phyloP scores from a whole-genome alignment of 2,329 filamentous ascomycete species.

The Coniochaeta pulveracea region DNA sequence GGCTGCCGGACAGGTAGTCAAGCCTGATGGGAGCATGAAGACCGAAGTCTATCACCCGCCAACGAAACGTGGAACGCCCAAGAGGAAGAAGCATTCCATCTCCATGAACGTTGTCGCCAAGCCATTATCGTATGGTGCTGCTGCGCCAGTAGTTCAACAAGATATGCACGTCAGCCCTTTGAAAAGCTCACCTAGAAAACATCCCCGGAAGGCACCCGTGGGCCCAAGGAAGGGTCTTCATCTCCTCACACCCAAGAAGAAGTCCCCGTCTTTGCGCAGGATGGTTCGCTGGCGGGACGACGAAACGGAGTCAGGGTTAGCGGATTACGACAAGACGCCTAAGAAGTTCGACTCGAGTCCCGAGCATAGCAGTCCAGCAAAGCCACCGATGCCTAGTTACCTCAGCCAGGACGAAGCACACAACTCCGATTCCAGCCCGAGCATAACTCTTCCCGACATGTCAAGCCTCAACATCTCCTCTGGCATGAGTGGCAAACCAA shows the following conservation, averaged over 20 bases:
- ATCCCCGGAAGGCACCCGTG: slow-evolving; percentile 56
- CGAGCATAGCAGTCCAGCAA: slow-evolving; percentile 38
- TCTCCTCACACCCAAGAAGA: slow-evolving; percentile 74
- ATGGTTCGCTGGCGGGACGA: slow-evolving; percentile 90
- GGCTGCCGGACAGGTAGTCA: slow-evolving; percentile 74
- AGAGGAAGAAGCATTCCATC: slow-evolving; percentile 48
- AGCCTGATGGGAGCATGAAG: slow-evolving; percentile 63
- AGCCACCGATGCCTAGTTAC: slow-evolving; percentile 41
- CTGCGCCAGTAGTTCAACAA: slow-evolving; percentile 21
- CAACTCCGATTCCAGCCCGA: slow-evolving; percentile 46
- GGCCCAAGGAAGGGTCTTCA: slow-evolving; percentile 55
- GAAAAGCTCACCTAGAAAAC: slow-evolving; percentile 70
- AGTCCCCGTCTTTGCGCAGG: slow-evolving; percentile 55
- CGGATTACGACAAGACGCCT: slow-evolving; percentile 87
- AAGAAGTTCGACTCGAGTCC: slow-evolving; percentile 53
- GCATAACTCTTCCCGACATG: slow-evolving; percentile 41
- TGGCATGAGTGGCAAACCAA: too few species aligned
- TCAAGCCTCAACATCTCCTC: slow-evolving; percentile 20
- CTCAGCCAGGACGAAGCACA: slow-evolving; percentile 39
- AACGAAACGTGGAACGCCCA: slow-evolving; percentile 63
- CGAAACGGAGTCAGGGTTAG: slow-evolving; percentile 69
- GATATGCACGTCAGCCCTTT: slow-evolving; percentile 49
- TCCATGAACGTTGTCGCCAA: slow-evolving; percentile 25
- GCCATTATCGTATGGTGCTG: slow-evolving; percentile 30
- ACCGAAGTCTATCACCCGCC: slow-evolving; percentile 59